phyloP scores from a whole-genome alignment of 1,139 yeast genomes.

The Torulaspora globosa region DNA sequence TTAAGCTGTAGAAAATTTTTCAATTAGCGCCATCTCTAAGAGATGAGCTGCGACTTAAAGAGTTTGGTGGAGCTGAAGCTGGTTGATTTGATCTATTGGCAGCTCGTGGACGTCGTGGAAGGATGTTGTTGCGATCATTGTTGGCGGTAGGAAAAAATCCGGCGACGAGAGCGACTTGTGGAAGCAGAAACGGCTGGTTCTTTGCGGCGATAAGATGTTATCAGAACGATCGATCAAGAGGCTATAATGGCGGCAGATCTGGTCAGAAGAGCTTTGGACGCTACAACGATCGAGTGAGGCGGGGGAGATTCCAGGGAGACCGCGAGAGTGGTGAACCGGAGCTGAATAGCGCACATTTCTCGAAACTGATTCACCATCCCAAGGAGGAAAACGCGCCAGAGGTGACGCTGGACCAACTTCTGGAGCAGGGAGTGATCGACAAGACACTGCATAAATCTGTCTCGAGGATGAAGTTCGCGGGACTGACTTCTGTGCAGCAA shows the following conservation, averaged over 20 bases:
- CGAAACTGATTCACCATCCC: conserved; percentile 24
- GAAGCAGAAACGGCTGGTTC: not conserved
- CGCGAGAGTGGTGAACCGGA: conserved; percentile 11
- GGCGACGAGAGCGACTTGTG: not conserved
- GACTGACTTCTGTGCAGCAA: conserved; percentile 77
- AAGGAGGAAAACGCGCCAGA: conserved; percentile 18
- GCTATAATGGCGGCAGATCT: conserved; percentile 4
- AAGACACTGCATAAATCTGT: conserved; percentile 38
- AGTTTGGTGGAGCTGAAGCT: not conserved
- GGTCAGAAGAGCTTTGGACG: conserved; percentile 1
- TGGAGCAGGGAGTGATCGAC: conserved; percentile 28
- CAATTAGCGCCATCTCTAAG: conserved; percentile 2
- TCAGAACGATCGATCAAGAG: conserved; percentile 7
- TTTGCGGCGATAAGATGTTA: conserved; percentile 3
- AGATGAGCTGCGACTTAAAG: conserved; percentile 2
- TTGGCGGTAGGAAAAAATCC: not conserved
- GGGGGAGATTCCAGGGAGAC: conserved; percentile 3
- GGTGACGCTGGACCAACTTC: conserved; percentile 28
- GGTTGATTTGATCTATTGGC: not conserved
- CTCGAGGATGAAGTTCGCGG: conserved; percentile 42
- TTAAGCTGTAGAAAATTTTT: conserved; percentile 5
- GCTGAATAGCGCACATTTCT: conserved; percentile 13
- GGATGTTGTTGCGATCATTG: not conserved
- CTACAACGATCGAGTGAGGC: conserved; percentile 5
- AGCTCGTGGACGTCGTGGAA: not conserved